Evolutionary conservation across 306 rosid species (phyloP), one percentile per base, ranked within the genome.

Genomic region (Cicer bijugum): DNA sequence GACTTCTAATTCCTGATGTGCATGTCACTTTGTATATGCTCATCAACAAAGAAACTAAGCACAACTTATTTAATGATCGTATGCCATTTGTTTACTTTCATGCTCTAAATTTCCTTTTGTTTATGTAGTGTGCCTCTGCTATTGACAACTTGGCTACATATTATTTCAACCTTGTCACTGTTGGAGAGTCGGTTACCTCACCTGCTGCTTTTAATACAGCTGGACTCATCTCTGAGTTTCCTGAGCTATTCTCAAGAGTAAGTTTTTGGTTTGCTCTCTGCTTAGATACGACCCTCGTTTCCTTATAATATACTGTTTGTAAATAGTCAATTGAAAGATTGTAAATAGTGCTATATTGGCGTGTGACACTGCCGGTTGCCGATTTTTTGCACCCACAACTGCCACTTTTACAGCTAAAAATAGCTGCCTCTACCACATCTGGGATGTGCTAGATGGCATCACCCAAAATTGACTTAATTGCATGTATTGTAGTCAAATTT

Each of bases 101-200:
- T 50, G 16, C 56, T 9, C 10, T 45, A 59, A 65, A 37, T 64
- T 55, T 60, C 42, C 69, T 66, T 62, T 48, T 53, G 47, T 28
- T 67, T 46, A 61, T 85, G 75, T 88, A 92, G 97, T 90, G 89
- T 42, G 94, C 97, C 61, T 85, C 86, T 42, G 89, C 96, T 74
- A 89, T 92, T 70, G 97, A 92, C 77, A 87, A 77, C 81, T 61
- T 92, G 83, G 97, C 92, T 60, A 89, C 96, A 68, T 92, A 75
- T 84, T 92, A 90, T 81, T 92, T 92, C 84, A 80, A 72, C 79
- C 83, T 85, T 81, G 84, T 88, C 69, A 88, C 86, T 33, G 84
- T 71, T 85, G 93, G 92, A 65, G 97, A 92, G 87, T 82, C 82
- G 10, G 88, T 69, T 62, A 74, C 86, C 64, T 86, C 86, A 46